These are phyloP conservation scores for Candida arabinofermentans DNA, from an alignment of 805 yeast species.

Conservation along the genomic window DNA sequence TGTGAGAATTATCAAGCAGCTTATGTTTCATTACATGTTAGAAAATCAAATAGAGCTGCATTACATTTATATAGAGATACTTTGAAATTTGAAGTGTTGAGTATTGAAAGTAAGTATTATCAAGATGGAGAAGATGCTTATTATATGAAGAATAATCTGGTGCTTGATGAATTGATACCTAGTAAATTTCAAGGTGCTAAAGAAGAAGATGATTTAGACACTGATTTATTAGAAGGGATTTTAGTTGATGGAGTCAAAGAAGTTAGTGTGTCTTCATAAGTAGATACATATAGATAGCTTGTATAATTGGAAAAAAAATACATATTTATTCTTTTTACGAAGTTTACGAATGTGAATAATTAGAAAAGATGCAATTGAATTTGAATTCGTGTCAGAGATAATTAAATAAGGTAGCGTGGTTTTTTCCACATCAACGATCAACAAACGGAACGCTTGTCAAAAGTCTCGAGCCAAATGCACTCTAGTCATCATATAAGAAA, in stretches of 20 bases:
- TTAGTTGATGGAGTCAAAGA: slow-evolving; percentile 8
- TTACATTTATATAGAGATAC: slow-evolving; percentile 87
- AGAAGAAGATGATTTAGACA: slow-evolving; percentile 52
- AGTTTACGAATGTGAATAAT: background rate
- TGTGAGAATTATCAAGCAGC: slow-evolving; percentile 78
- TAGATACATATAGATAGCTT: too few relatives aligned
- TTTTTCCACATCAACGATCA: slow-evolving; percentile 93
- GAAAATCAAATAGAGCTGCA: slow-evolving; percentile 92
- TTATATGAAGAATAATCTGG: slow-evolving; percentile 77
- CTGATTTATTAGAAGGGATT: slow-evolving; percentile 40
- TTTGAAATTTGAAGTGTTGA: slow-evolving; percentile 72
- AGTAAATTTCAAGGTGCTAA: slow-evolving; percentile 46
- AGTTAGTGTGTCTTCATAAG: slow-evolving; percentile 5
- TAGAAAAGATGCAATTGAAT: background rate
- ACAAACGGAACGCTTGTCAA: slow-evolving; percentile 28
- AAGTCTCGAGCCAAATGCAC: slow-evolving; percentile 99
- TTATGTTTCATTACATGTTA: slow-evolving; percentile 86
- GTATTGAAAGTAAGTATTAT: slow-evolving; percentile 83
- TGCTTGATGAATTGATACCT: slow-evolving; percentile 59
- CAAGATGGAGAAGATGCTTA: slow-evolving; percentile 98
- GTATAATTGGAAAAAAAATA: background rate
- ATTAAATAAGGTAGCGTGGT: slow-evolving; percentile 89
- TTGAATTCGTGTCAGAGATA: slow-evolving; percentile 47
- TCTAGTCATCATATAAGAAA: slow-evolving; percentile 73
- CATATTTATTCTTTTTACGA: background rate